These are phyloP conservation scores for Saccharomycopsis schoenii DNA, from an alignment of 805 yeast species.

Conservation along the genomic window DNA sequence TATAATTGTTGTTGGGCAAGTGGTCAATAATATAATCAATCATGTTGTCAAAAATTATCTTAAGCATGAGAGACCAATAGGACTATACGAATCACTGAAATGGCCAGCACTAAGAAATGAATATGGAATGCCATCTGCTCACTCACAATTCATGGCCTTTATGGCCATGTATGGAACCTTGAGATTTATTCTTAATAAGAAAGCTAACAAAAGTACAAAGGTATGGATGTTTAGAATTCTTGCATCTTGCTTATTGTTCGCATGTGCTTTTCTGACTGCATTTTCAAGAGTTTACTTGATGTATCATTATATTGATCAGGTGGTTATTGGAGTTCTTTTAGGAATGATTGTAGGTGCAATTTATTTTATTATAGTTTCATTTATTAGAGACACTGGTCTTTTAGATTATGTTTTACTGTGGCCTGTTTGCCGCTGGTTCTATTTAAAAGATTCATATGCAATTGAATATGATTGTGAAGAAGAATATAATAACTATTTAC, in stretches of 20 bases:
- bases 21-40: constrained; percentile 64
- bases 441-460: constrained; percentile 49
- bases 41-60: constrained; percentile 53
- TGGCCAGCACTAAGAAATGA: constrained; percentile 38
- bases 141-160: constrained; percentile 91
- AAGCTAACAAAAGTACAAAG: constrained; percentile 18
- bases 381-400: constrained; percentile 58
- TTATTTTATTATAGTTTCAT: constrained; percentile 43
- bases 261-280: constrained; percentile 36
- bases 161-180: constrained; percentile 50
- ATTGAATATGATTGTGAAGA: constrained; percentile 25
- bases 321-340: constrained; percentile 54
- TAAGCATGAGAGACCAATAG: constrained; percentile 66
- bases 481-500: constrained; percentile 10
- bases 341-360: constrained; percentile 52
- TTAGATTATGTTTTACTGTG: constrained; percentile 54
- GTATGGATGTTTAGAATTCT: not conserved
- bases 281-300: constrained; percentile 66
- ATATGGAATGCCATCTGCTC: constrained; percentile 97
- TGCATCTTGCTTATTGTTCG: constrained; percentile 22
- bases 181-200: constrained; percentile 34
- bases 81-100: constrained; percentile 28
- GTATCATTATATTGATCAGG: constrained; percentile 71
- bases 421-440: constrained; percentile 41
- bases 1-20: constrained; percentile 77